phyloP scores from a whole-genome alignment of 108 stramenopile genomes.

The Mediolabrus comicus region DNA sequence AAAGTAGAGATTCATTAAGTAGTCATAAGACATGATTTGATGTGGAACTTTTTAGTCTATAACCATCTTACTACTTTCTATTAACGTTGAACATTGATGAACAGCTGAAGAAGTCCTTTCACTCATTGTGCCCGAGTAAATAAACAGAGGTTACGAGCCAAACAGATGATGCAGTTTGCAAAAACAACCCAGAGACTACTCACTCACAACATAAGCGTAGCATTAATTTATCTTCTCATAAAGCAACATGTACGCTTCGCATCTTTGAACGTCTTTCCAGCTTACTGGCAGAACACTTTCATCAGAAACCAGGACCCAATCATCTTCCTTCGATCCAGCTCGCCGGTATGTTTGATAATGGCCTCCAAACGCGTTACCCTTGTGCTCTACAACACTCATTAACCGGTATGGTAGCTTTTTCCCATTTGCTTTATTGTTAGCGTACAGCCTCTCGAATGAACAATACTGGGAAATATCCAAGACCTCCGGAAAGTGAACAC shows the following conservation, averaged over 20 bases:
- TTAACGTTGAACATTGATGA: too few species aligned
- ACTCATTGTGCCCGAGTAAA: too few species aligned
- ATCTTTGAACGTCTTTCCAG: conserved; percentile 66
- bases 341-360: conserved; percentile 80
- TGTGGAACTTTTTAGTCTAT: too few species aligned
- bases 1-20: too few species aligned
- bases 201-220: too few species aligned
- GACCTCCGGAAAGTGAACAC: conserved; percentile 61
- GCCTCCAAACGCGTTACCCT: conserved; percentile 70
- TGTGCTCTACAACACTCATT: conserved; percentile 76
- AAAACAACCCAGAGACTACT: too few species aligned
- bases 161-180: too few species aligned
- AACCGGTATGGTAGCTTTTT: conserved; percentile 49
- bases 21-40: too few species aligned
- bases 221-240: conserved; percentile 56
- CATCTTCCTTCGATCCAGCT: background rate
- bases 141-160: too few species aligned
- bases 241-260: conserved; percentile 86
- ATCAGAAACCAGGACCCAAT: conserved; percentile 74
- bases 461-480: conserved; percentile 66
- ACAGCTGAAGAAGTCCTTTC: too few species aligned
- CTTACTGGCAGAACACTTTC: conserved; percentile 41
- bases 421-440: conserved; percentile 27
- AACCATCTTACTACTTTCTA: too few species aligned
- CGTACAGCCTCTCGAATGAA: conserved; percentile 27